Evolutionary conservation across 2,329 filamentous ascomycete species (phyloP), one percentile per base, ranked within the genome.

Genomic region (Cladosporium sp.): DNA sequence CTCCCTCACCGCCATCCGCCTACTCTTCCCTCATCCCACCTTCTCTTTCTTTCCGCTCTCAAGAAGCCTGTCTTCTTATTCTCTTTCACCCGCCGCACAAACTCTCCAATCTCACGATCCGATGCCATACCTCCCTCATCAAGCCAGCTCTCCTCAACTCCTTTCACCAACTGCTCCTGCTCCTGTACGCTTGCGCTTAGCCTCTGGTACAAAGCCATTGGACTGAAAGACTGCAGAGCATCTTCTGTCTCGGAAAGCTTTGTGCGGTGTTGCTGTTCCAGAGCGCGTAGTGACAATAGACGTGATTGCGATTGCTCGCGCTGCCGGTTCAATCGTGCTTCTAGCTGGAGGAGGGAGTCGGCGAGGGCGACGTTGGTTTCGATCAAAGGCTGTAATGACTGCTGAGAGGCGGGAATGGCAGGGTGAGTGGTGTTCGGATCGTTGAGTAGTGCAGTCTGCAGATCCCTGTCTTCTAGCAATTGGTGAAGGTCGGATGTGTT

Each of bases 21-120:
- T 29, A 97, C 92, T 58, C 92, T 79, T 19, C 92, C 90, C 70
- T 97, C 92, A 67, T 97, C 93, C 93, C 93, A 97, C 61, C 93
- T 80, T 62, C 90, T 87, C 69, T 91, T 95, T 58, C 89, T 81
- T 73, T 97, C 93, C 64, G 85, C 83, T 52, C 93, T 79, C 48
- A 91, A 74, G 64, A 93, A 95, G 55, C 85, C 85, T 51, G 86
- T 73, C 60, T 87, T 86, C 65, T 85, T 88, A 9, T 87, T 88
- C 60, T 92, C 90, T 59, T 89, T 79, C 57, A 95, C 87, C 61
- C 86, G 75, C 62, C 85, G 79, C 17, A 96, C 82, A 83, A 93
- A 97, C 54, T 97, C 92, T 2, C 78, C 75, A 20, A 87, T 83
- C 70, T 97, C 93, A 64, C 88, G 82, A 71, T 96, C 91, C 19